Percentiles rank a stretch among this genome's conserved stretches.
Evolutionary conservation across 2,329 filamentous ascomycete species (phyloP).

Genomic region (Aspergillus spinulosporus): DNA sequence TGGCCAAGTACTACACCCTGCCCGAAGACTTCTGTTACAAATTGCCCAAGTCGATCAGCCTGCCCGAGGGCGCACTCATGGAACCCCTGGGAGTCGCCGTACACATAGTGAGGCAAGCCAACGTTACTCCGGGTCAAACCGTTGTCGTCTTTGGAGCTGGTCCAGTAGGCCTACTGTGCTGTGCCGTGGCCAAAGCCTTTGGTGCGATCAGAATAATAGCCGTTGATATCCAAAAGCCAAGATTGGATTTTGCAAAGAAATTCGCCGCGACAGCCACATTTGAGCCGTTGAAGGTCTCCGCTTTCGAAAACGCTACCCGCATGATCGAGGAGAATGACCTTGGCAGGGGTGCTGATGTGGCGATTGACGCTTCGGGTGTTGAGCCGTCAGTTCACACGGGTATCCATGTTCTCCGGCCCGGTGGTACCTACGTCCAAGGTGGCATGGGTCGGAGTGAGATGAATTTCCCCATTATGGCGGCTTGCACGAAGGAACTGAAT

Average conservation of each 20-base stretch:
- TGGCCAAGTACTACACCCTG: constrained; percentile 80
- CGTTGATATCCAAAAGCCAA: constrained; percentile 79
- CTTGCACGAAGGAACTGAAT: constrained; percentile 87
- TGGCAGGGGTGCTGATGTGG: constrained; percentile 68
- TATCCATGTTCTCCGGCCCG: constrained; percentile 68
- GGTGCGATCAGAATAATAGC: constrained; percentile 83
- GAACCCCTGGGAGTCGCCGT: constrained; percentile 87
- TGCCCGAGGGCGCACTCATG: constrained; percentile 86
- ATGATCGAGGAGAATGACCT: constrained; percentile 66
- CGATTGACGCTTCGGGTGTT: constrained; percentile 78
- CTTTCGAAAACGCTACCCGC: constrained; percentile 72
- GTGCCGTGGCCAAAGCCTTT: constrained; percentile 78
- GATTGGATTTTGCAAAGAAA: constrained; percentile 73
- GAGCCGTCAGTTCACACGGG: constrained; percentile 75
- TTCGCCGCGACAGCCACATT: constrained; percentile 60
- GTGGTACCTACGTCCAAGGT: constrained; percentile 78
- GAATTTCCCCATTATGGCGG: constrained; percentile 84
- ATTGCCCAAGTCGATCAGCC: constrained; percentile 71
- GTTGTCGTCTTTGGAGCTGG: constrained; percentile 86
- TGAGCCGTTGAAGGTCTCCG: constrained; percentile 62
- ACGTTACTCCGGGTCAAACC: constrained; percentile 69
- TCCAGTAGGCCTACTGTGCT: constrained; percentile 83
- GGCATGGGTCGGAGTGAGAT: constrained; percentile 90
- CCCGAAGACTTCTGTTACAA: constrained; percentile 93
- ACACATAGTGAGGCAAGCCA: constrained; percentile 76